Conservation (phyloP, 371 early-diverging fungal genomes). For the Rhizopus arrhizus region DNA sequence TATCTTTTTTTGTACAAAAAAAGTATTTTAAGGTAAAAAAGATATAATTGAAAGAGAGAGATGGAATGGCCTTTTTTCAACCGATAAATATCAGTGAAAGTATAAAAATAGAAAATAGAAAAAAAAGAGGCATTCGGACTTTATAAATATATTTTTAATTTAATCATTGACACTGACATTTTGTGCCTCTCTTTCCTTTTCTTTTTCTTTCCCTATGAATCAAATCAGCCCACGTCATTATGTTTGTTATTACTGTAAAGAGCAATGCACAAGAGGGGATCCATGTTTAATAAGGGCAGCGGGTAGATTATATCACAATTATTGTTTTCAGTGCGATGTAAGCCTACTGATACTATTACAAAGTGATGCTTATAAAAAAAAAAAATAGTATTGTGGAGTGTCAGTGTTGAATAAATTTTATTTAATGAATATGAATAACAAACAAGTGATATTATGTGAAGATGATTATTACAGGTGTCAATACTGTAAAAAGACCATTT, state of each 20-base stretch:
- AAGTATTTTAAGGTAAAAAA: no score
- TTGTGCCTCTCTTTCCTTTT: not conserved
- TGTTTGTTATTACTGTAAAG: conserved; percentile 22
- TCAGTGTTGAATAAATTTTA: conserved; percentile 67
- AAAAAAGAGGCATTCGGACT: not conserved
- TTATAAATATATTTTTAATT: not conserved
- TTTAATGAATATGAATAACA: conserved; percentile 23
- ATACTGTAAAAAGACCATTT: conserved; percentile 53
- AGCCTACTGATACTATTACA: conserved; percentile 1
- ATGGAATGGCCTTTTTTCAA: no score
- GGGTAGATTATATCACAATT: conserved; percentile 26
- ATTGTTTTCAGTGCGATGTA: conserved; percentile 36
- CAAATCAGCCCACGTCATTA: not conserved
- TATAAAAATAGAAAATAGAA: no score
- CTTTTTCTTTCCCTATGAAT: not conserved
- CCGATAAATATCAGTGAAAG: no score
- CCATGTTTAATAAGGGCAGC: conserved; percentile 22
- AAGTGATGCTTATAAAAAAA: not conserved
- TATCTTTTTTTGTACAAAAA: no score
- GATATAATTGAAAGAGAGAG: no score
- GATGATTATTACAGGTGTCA: conserved; percentile 68
- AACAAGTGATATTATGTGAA: conserved; percentile 54
- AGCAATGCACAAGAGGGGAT: conserved; percentile 20
- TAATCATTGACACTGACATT: no score
- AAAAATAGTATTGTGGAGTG: conserved; percentile 50